A percentile compares a stretch with the other conserved stretches of the same genome.
Conservation (phyloP, 2,329 filamentous ascomycete species). For the Neopestalotiopsis sp. region DNA sequence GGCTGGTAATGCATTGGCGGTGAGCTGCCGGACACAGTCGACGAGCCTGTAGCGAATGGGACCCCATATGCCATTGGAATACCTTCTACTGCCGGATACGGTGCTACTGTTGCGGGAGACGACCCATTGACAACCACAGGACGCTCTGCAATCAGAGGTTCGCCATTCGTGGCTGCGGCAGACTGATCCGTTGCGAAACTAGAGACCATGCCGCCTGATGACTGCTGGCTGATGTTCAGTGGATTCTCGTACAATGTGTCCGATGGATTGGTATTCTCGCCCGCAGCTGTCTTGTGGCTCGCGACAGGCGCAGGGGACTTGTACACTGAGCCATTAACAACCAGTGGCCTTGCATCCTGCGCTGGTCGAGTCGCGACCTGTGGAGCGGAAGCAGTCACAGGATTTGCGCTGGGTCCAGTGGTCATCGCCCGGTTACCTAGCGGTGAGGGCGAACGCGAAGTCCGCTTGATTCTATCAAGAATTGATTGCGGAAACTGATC, state of each 20-base stretch:
- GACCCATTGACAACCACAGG: slow-evolving; percentile 61
- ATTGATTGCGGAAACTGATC: slow-evolving; percentile 60
- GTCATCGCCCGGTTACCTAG: slow-evolving; percentile 52
- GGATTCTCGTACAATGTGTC: slow-evolving; percentile 41
- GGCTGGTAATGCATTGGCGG: slow-evolving; percentile 6
- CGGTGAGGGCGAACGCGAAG: slow-evolving; percentile 62
- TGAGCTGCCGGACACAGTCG: slow-evolving; percentile 32
- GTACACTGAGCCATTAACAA: slow-evolving; percentile 47
- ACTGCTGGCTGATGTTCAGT: slow-evolving; percentile 41
- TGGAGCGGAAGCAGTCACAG: slow-evolving; percentile 45
- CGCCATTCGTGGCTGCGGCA: slow-evolving; percentile 27
- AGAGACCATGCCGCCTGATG: slow-evolving; percentile 19
- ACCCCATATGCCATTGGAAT: slow-evolving; percentile 26
- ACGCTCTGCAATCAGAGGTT: slow-evolving; percentile 39
- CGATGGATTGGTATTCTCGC: slow-evolving; percentile 33
- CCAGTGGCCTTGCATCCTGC: slow-evolving; percentile 41
- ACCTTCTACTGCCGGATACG: not conserved
- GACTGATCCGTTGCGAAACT: slow-evolving; percentile 28
- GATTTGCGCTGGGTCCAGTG: slow-evolving; percentile 43
- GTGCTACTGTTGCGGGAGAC: not conserved
- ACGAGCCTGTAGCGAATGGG: slow-evolving; percentile 25
- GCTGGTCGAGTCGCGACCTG: slow-evolving; percentile 37
- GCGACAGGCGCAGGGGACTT: slow-evolving; percentile 33
- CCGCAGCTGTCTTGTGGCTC: slow-evolving; percentile 32
- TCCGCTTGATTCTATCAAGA: slow-evolving; percentile 57